Evolutionary conservation across 768 basidiomycete genomes (phyloP).

Genomic region (Tylopilus felleus): DNA sequence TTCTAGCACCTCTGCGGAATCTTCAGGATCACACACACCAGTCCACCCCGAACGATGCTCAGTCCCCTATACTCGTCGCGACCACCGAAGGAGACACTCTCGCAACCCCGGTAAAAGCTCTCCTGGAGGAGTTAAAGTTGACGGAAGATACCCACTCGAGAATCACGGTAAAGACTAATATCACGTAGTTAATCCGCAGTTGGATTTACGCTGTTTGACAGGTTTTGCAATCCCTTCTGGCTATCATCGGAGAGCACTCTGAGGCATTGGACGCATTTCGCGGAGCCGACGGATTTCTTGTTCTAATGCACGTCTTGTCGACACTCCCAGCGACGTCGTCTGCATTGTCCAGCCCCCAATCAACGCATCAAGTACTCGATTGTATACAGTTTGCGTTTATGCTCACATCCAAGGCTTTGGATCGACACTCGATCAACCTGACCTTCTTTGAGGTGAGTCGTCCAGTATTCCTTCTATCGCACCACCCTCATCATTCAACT

Average conservation of each 20-base stretch:
- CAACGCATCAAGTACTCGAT: conserved; percentile 45
- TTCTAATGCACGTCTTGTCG: conserved; percentile 69
- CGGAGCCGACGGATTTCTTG: conserved; percentile 77
- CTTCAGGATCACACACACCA: conserved; percentile 46
- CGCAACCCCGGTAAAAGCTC: conserved; percentile 58
- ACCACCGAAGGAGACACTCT: conserved; percentile 1
- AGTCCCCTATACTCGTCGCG: neutral
- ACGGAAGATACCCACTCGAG: conserved; percentile 44
- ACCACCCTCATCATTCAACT: conserved; percentile 10
- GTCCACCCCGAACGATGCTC: conserved; percentile 26
- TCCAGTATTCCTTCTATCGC: conserved; percentile 20
- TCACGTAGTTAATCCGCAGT: neutral
- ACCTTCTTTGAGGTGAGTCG: conserved; percentile 63
- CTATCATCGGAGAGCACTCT: conserved; percentile 62
- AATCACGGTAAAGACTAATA: conserved; percentile 46
- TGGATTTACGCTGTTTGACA: conserved; percentile 24
- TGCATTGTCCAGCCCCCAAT: conserved; percentile 28
- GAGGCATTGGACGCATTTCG: conserved; percentile 73
- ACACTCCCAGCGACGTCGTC: conserved; percentile 39
- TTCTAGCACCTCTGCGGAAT: conserved; percentile 57
- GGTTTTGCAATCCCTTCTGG: conserved; percentile 65
- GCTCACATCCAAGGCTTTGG: conserved; percentile 62
- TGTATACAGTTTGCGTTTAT: conserved; percentile 59
- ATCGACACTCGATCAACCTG: conserved; percentile 51
- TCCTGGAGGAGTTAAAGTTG: conserved; percentile 66